Base-by-base conservation (phyloP, 177 flowering plant genomes). In the Vitis hybrid region DNA sequence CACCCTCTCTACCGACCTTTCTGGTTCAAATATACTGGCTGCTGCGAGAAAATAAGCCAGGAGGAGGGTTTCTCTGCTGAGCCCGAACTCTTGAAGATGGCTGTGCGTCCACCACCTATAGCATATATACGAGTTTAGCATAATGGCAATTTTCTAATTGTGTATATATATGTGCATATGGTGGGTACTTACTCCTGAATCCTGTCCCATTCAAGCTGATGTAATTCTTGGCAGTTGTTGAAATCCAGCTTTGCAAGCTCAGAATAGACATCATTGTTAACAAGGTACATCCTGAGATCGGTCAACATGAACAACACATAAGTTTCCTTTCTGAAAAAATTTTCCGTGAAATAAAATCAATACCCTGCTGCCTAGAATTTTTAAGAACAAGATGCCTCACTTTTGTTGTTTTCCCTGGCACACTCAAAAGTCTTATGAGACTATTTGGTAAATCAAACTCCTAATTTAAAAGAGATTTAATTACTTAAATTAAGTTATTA, bases 171-270 rank as follows among this genome's bases (percentile, higher is more conserved):
- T 27, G 30, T 27, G 30, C 30, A 27, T 27, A 27, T 27, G 30
- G 30, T 27, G 30, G 30, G 30, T 10, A 67, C 82, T 81, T 82
- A 93, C 99, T 85, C 85, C 70, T 82, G 88, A 9, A 91, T 68
- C 46, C 40, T 66, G 69, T 65, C 73, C 93, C 90, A 90, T 70
- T 95, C 99, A 1, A 64, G 73, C 59, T 57, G 83, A 71, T 95
- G 93, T 40, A 83, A 11, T 2, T 81, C 80, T 75, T 93, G 96
- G 81, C 92, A 88, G 15, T 80, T 75, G 72, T 91, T 91, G 85
- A 77, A 95, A 74, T 95, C 99, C 30, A 80, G 61, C 69, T 88
- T 93, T 40, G 98, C 97, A 1, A 95, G 84, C 74, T 91, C 93
- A 14, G 91, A 87, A 66, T 88, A 93, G 1, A 3, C 60, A 49